Evolutionary conservation across 2,329 filamentous ascomycete genomes (phyloP).

Genomic region (Geosmithia morbida): DNA sequence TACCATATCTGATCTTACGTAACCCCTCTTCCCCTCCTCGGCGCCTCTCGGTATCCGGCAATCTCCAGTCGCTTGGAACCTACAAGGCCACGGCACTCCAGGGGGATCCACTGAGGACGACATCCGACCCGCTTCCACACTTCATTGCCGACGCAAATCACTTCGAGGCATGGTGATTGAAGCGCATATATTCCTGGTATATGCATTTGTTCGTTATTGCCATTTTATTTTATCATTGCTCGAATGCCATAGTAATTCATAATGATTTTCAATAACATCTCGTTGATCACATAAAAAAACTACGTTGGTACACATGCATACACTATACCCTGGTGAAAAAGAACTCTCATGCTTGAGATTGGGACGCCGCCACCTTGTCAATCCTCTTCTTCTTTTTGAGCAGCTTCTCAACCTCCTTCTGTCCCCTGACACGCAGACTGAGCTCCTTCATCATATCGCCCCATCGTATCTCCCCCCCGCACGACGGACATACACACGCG

Average conservation of each 20-base stretch:
- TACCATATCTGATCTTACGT: too few species aligned
- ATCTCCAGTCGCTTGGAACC: background rate
- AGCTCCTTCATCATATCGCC: constrained; percentile 69
- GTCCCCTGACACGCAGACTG: constrained; percentile 56
- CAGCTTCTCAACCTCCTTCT: constrained; percentile 55
- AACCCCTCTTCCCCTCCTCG: background rate
- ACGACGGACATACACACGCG: constrained; percentile 57
- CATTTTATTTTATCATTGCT: background rate
- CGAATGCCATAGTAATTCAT: too few species aligned
- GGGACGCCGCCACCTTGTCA: constrained; percentile 8
- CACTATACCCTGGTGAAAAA: too few species aligned
- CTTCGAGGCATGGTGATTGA: constrained; percentile 1
- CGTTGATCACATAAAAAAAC: too few species aligned
- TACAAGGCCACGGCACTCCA: background rate
- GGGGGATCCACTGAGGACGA: constrained; percentile 16
- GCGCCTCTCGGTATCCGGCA: background rate
- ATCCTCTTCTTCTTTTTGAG: constrained; percentile 34
- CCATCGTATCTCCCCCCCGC: constrained; percentile 52
- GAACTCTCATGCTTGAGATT: background rate
- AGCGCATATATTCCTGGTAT: background rate
- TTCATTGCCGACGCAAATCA: constrained; percentile 3
- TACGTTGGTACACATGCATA: too few species aligned
- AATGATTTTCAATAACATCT: too few species aligned
- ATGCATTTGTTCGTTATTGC: background rate
- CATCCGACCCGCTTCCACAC: constrained; percentile 14